Conservation (phyloP, 768 basidiomycete genomes). For the Suillus lakei region DNA sequence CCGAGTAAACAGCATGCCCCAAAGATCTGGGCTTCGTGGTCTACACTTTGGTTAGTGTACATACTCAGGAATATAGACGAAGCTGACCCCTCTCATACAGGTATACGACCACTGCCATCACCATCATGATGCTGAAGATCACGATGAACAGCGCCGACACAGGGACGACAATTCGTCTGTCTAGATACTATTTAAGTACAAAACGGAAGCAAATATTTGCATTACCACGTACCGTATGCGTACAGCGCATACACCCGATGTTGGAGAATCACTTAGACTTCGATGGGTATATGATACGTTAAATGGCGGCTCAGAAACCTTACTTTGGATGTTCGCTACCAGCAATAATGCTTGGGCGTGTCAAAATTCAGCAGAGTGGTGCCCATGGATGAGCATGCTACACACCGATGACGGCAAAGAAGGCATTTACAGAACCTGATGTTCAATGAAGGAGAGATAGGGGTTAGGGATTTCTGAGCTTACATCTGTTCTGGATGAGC, state of each 20-base stretch:
- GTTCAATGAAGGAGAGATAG: background rate
- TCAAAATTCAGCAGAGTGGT: background rate
- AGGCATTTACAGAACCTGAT: slow-evolving; percentile 5
- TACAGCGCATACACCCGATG: slow-evolving; percentile 10
- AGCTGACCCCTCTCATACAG: slow-evolving; percentile 7
- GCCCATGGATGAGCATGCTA: background rate
- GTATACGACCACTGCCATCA: slow-evolving; percentile 6
- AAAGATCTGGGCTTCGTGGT: slow-evolving; percentile 4
- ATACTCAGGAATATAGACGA: background rate
- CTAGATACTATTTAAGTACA: background rate
- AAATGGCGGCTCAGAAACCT: background rate
- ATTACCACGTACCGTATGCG: slow-evolving; percentile 5
- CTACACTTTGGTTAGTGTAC: background rate
- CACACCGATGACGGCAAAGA: slow-evolving; percentile 3
- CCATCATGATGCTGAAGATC: slow-evolving; percentile 6
- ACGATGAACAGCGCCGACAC: background rate
- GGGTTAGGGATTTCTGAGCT: background rate
- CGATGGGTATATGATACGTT: background rate
- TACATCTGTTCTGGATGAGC: slow-evolving; percentile 3
- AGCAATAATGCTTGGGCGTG: background rate
- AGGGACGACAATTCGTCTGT: slow-evolving; percentile 9
- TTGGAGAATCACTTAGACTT: slow-evolving; percentile 10
- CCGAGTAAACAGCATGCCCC: slow-evolving; percentile 1
- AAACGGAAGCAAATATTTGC: too few species aligned
- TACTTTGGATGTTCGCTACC: slow-evolving; percentile 11